phyloP scores from a whole-genome alignment of 2,329 filamentous ascomycete species.

The Fusarium chaquense region DNA sequence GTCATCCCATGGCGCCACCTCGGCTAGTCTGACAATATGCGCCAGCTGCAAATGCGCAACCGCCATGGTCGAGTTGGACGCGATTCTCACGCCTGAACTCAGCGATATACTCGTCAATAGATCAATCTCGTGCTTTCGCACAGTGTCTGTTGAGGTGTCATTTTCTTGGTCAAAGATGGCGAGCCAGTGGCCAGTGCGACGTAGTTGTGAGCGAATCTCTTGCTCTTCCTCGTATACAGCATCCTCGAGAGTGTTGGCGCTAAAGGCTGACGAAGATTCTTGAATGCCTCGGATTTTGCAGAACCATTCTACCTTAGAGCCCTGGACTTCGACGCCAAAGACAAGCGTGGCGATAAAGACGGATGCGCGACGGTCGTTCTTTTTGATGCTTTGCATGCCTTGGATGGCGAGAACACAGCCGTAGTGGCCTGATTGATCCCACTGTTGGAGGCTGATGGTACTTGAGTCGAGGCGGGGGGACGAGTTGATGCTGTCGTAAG shows the following conservation, averaged over 20 bases:
- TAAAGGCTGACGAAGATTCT: not conserved
- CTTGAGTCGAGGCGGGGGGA: slow-evolving; percentile 5
- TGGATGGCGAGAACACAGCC: slow-evolving; percentile 19
- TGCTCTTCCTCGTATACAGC: slow-evolving; percentile 17
- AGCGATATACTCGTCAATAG: slow-evolving; percentile 16
- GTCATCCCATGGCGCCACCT: slow-evolving; percentile 28
- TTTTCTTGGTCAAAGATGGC: slow-evolving; percentile 19
- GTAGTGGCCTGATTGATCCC: slow-evolving; percentile 19
- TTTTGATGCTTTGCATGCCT: slow-evolving; percentile 27
- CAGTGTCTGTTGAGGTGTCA: not conserved
- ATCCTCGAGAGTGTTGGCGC: not conserved
- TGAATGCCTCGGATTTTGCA: slow-evolving; percentile 14
- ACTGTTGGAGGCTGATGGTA: slow-evolving; percentile 8
- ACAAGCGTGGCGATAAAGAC: slow-evolving; percentile 24
- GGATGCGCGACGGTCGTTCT: slow-evolving; percentile 22
- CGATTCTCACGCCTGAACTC: slow-evolving; percentile 19
- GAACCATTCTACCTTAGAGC: slow-evolving; percentile 19
- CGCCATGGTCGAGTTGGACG: not conserved
- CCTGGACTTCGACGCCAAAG: slow-evolving; percentile 11
- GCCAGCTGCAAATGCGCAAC: slow-evolving; percentile 26
- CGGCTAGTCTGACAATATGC: slow-evolving; percentile 6
- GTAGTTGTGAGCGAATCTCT: slow-evolving; percentile 1
- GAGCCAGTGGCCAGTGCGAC: slow-evolving; percentile 1
- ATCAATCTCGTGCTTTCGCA: slow-evolving; percentile 22
- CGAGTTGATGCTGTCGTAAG: slow-evolving; percentile 18